Base-by-base conservation (phyloP, 441 rosid species). In the Daphne laureola region DNA sequence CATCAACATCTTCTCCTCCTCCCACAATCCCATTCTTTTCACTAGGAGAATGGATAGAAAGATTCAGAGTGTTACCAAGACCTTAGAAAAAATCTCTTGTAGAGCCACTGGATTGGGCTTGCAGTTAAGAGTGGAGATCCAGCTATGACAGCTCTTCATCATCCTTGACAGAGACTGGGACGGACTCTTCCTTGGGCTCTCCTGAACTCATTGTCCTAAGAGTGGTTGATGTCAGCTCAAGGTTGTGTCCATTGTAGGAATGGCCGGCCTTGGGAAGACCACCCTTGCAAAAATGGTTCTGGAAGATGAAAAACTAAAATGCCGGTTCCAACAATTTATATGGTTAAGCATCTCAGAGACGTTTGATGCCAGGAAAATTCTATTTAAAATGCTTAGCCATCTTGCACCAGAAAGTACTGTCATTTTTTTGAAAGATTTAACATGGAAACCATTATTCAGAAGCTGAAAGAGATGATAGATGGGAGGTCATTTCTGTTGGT, bases 191-290 rank as follows among this genome's bases (percentile, higher is more conserved):
- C 8, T 8, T 31, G 8, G 36, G 36, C 8, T 5, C 3, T 31
- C 36, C 36, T 5, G 36, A n/a, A 46, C 12, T 46, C 11, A 3
- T 16, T 3, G 50, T 2, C 9, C 12, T 8, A 16, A 9, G 23
- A 14, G 50, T 14, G 17, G 25, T 3, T 46, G 25, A 23, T 5
- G 12, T 12, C 14, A 2, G 1, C 50, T 63, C 15, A 15, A 43
- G 12, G 61, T 56, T 12, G 25, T 63, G 5, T 21, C 57, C 4
- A 31, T 64, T 13, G 68, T 51, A 0, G 68, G 68, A 2, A 57
- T 64, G 63, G 56, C 46, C 0, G 68, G 68, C 2, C 18, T 64
- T 13, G 68, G 68, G 12, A 65, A 65, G 42, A 58, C 69, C 0
- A 41, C 54, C 2, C 16, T 59, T 6, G 69, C 57, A 2, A 43